Evolutionary conservation across 352 stramenopile genomes (phyloP).

Genomic region (Blastocystis sp.): DNA sequence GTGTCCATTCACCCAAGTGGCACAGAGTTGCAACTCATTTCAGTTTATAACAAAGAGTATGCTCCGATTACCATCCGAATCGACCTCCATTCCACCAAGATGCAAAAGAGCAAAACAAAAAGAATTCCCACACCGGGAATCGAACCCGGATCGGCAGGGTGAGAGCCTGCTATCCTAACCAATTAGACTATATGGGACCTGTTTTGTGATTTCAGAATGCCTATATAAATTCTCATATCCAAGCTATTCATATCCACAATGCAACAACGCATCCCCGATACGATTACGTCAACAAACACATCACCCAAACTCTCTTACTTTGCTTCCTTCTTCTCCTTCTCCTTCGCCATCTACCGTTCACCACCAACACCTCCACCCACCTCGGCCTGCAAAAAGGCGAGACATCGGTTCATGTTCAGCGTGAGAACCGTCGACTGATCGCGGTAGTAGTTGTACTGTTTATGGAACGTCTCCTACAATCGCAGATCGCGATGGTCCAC

Average conservation of each 20-base stretch:
- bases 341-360: not conserved
- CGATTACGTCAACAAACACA: not conserved
- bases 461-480: not conserved
- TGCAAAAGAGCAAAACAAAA: not conserved
- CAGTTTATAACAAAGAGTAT: not conserved
- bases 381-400: constrained; percentile 3
- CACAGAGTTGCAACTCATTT: not conserved
- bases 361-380: not conserved
- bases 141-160: not conserved
- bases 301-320: not conserved
- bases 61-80: too few relatives aligned
- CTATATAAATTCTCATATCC: too few relatives aligned
- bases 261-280: not conserved
- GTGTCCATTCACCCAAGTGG: too few relatives aligned
- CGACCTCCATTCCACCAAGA: too few relatives aligned
- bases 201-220: not conserved
- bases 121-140: not conserved
- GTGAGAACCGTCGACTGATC: constrained; percentile 34
- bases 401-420: constrained; percentile 36
- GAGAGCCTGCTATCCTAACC: not conserved
- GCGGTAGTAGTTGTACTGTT: constrained; percentile 32
- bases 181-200: not conserved
- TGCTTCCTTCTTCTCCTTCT: not conserved
- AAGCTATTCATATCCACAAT: not conserved
- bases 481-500: too few relatives aligned